These are phyloP conservation scores for Volvariella volvacea DNA, from an alignment of 1,284 basidiomycete genomes.

Conservation along the genomic window DNA sequence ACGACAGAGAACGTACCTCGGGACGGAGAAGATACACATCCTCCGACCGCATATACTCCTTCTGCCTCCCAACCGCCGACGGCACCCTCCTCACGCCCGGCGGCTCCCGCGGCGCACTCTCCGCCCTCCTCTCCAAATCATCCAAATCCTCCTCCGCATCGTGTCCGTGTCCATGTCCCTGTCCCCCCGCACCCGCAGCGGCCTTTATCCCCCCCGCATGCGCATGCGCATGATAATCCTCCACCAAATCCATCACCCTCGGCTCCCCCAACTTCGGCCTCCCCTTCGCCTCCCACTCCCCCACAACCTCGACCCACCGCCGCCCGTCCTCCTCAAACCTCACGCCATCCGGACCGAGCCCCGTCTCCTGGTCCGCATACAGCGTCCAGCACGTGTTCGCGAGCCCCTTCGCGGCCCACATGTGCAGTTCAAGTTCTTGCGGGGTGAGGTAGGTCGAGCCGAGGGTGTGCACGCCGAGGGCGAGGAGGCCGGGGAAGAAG, in stretches of 20 bases:
- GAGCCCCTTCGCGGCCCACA: conserved; percentile 64
- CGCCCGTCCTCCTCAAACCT: conserved; percentile 30
- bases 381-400: conserved; percentile 60
- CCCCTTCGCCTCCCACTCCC: conserved; percentile 43
- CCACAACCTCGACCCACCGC: conserved; percentile 49
- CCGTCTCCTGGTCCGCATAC: conserved; percentile 56
- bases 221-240: no score
- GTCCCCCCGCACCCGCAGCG: no score
- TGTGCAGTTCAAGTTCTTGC: conserved; percentile 37
- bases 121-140: neutral
- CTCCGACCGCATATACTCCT: conserved; percentile 45
- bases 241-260: no score
- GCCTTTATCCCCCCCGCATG: no score
- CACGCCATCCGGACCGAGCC: conserved; percentile 56
- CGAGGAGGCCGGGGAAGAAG: conserved; percentile 67
- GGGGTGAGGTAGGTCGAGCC: conserved; percentile 26
- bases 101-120: conserved; percentile 36
- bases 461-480: conserved; percentile 56
- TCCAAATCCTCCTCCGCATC: conserved; percentile 27
- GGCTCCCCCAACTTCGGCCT: conserved; percentile 8
- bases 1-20: conserved; percentile 40
- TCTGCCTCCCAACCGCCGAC: conserved; percentile 20
- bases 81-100: conserved; percentile 19
- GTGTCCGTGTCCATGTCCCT: no score
- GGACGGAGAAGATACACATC: conserved; percentile 51